Evolutionary conservation across 179 eudicot genomes (phyloP).

Genomic region (Beta corolliflora): DNA sequence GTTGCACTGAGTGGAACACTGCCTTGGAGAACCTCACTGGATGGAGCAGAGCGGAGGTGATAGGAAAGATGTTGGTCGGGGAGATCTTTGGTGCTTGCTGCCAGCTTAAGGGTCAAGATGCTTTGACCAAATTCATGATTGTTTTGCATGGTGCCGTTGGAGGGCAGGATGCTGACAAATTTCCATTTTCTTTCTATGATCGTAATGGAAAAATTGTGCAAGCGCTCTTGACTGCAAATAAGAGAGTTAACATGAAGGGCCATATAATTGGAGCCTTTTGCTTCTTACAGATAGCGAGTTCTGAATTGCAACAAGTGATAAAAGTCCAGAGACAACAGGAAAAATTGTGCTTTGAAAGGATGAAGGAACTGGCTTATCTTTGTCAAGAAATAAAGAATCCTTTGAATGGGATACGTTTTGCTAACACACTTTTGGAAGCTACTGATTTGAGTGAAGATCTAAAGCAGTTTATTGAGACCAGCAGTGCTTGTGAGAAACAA

Average conservation of each 20-base stretch:
- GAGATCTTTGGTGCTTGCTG: slow-evolving; percentile 87
- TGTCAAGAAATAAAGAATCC: slow-evolving; percentile 89
- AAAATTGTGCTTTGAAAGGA: slow-evolving; percentile 58
- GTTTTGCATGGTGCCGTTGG: slow-evolving; percentile 82
- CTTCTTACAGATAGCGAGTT: slow-evolving; percentile 85
- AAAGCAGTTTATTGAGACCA: slow-evolving; percentile 85
- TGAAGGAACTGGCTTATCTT: slow-evolving; percentile 88
- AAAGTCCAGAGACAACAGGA: slow-evolving; percentile 79
- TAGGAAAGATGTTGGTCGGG: slow-evolving; percentile 82
- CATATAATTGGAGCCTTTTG: slow-evolving; percentile 80
- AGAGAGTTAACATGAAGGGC: slow-evolving; percentile 76
- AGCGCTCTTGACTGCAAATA: slow-evolving; percentile 85
- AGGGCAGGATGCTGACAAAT: slow-evolving; percentile 77
- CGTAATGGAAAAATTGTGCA: slow-evolving; percentile 73
- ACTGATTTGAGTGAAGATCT: slow-evolving; percentile 81
- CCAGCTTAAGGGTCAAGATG: slow-evolving; percentile 81
- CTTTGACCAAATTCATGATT: slow-evolving; percentile 88
- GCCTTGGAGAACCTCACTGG: slow-evolving; percentile 98
- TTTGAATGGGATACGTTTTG: slow-evolving; percentile 76
- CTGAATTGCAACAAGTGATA: slow-evolving; percentile 82
- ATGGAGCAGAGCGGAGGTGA: slow-evolving; percentile 64
- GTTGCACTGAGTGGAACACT: slow-evolving; percentile 95
- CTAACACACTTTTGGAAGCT: slow-evolving; percentile 76
- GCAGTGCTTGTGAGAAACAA: slow-evolving; percentile 88
- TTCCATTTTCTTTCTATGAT: slow-evolving; percentile 80